Conservation (phyloP, 805 yeast genomes). For the Candida ovalis region DNA sequence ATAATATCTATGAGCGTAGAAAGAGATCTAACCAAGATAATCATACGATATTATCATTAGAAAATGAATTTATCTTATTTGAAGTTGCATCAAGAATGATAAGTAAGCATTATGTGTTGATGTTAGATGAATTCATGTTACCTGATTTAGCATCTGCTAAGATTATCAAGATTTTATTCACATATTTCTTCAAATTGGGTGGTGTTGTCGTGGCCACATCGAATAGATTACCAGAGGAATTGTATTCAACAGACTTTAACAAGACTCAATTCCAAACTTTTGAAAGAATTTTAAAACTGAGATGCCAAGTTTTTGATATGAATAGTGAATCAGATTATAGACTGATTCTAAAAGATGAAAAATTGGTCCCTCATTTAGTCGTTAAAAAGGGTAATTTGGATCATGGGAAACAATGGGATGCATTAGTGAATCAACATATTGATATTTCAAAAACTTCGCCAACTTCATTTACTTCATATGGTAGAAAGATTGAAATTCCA, state of each 20-base stretch:
- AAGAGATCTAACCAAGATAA: conserved; percentile 28
- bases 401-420: conserved; percentile 34
- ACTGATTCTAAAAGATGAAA: conserved; percentile 27
- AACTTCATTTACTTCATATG: conserved; percentile 47
- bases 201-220: conserved; percentile 75
- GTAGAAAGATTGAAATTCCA: conserved; percentile 48
- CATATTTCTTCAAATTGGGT: conserved; percentile 67
- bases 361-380: conserved; percentile 31
- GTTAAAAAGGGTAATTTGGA: conserved; percentile 25
- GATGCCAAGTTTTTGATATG: conserved; percentile 66
- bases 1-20: conserved; percentile 46
- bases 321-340: conserved; percentile 56
- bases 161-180: conserved; percentile 59
- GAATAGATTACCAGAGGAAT: conserved; percentile 66
- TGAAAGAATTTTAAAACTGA: conserved; percentile 48
- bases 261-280: conserved; percentile 55
- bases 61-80: conserved; percentile 60
- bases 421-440: conserved; percentile 25
- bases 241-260: conserved; percentile 63
- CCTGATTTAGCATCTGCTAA: conserved; percentile 76
- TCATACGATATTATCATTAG: conserved; percentile 36
- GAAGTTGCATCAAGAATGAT: conserved; percentile 68
- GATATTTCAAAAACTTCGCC: conserved; percentile 9
- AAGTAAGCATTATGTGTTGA: conserved; percentile 49
- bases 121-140: conserved; percentile 72